These are phyloP conservation scores for Penicillium sumatraense DNA, from an alignment of 2,329 filamentous ascomycete species.

Conservation along the genomic window DNA sequence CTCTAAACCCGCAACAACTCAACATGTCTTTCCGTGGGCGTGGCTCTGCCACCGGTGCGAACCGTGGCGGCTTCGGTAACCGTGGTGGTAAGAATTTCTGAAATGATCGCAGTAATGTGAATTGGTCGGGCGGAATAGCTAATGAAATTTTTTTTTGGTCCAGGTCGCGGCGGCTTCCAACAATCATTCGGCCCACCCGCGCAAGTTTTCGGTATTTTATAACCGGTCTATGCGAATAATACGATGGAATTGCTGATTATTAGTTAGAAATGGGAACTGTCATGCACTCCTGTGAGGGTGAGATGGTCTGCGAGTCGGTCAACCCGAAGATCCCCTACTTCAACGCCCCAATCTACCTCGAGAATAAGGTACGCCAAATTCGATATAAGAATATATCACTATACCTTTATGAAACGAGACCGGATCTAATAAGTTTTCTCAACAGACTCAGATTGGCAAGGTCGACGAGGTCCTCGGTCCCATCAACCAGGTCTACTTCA, in stretches of 20 bases:
- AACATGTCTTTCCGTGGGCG: slow-evolving; percentile 69
- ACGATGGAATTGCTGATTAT: slow-evolving; percentile 35
- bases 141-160: slow-evolving; percentile 41
- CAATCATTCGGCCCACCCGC: slow-evolving; percentile 67
- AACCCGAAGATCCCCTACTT: slow-evolving; percentile 98
- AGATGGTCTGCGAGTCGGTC: slow-evolving; percentile 95
- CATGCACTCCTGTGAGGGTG: slow-evolving; percentile 92
- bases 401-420: too few relatives aligned
- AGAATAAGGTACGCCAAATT: slow-evolving; percentile 77
- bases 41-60: slow-evolving; percentile 57
- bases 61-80: slow-evolving; percentile 53
- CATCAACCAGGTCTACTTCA: slow-evolving; percentile 98
- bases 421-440: slow-evolving; percentile 21
- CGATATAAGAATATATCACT: background rate
- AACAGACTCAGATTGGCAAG: slow-evolving; percentile 83
- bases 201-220: slow-evolving; percentile 59
- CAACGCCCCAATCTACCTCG: slow-evolving; percentile 97
- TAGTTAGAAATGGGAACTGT: slow-evolving; percentile 85
- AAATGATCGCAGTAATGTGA: background rate
- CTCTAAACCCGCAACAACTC: slow-evolving; percentile 30
- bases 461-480: slow-evolving; percentile 97
- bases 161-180: slow-evolving; percentile 66
- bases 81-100: slow-evolving; percentile 46
- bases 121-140: slow-evolving; percentile 25
- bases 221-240: slow-evolving; percentile 6